These are phyloP conservation scores for Russula lepida DNA, from an alignment of 768 basidiomycete genomes.

Conservation along the genomic window DNA sequence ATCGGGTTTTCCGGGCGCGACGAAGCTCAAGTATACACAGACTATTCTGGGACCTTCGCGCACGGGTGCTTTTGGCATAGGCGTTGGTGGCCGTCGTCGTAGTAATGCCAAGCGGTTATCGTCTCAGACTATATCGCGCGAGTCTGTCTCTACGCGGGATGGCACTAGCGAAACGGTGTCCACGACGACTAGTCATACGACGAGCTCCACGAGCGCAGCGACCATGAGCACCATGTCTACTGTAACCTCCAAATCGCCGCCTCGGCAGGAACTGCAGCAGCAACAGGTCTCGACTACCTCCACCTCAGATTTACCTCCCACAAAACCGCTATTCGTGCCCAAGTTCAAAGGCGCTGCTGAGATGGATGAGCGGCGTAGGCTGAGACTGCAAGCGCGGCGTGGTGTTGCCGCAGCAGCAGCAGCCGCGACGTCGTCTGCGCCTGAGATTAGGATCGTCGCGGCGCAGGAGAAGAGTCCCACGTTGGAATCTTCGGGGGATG, in stretches of 20 bases:
- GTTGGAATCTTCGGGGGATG: constrained; percentile 43
- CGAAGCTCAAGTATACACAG: constrained; percentile 69
- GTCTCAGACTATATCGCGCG: background rate
- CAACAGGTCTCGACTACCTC: background rate
- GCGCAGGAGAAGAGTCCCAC: constrained; percentile 35
- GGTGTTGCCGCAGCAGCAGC: constrained; percentile 20
- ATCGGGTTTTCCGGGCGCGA: constrained; percentile 41
- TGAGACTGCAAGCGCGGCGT: constrained; percentile 57
- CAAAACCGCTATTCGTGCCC: constrained; percentile 55
- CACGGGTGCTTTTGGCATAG: constrained; percentile 65
- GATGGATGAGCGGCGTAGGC: constrained; percentile 66
- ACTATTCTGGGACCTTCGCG: constrained; percentile 76
- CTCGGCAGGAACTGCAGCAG: constrained; percentile 1
- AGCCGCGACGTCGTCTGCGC: constrained; percentile 14
- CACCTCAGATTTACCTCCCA: constrained; percentile 13
- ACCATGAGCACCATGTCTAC: too few relatives aligned
- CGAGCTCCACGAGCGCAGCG: background rate
- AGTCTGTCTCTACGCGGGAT: constrained; percentile 1
- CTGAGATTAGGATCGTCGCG: constrained; percentile 28
- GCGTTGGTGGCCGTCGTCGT: constrained; percentile 46
- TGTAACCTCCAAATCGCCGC: constrained; percentile 9
- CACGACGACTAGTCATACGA: background rate
- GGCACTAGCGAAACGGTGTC: background rate
- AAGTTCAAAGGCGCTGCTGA: constrained; percentile 79
- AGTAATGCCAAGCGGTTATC: background rate